phyloP scores from a whole-genome alignment of 2,329 filamentous ascomycete genomes.

The Sarocladium brachiariae region DNA sequence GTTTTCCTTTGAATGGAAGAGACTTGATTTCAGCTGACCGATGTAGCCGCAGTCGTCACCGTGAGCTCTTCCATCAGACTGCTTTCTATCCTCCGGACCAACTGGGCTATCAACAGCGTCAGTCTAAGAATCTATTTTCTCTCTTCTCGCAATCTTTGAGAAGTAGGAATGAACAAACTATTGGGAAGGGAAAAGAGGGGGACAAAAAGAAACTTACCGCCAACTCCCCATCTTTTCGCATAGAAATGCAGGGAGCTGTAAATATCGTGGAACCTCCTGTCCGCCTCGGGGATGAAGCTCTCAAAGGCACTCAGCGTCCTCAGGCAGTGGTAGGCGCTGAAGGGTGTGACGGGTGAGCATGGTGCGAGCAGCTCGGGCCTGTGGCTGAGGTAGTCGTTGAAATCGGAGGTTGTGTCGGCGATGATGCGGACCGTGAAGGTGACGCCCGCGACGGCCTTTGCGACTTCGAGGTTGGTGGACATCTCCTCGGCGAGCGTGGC shows the following conservation, averaged over 20 bases:
- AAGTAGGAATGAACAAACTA: neutral
- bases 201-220: constrained; percentile 17
- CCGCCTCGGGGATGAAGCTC: constrained; percentile 24
- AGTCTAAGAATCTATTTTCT: too few species aligned
- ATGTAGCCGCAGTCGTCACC: neutral
- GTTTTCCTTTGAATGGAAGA: too few species aligned
- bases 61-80: constrained; percentile 20
- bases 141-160: neutral
- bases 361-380: constrained; percentile 24
- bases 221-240: constrained; percentile 27
- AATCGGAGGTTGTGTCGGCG: constrained; percentile 27
- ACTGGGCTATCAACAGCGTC: constrained; percentile 18
- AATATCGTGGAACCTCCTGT: constrained; percentile 25
- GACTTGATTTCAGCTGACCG: neutral
- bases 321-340: constrained; percentile 27
- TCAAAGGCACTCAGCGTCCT: constrained; percentile 26
- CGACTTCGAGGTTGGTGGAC: constrained; percentile 22
- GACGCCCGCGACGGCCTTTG: constrained; percentile 28
- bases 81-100: constrained; percentile 21
- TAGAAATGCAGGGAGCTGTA: constrained; percentile 28
- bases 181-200: neutral
- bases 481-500: constrained; percentile 17
- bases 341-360: constrained; percentile 25
- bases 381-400: constrained; percentile 25
- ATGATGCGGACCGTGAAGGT: constrained; percentile 31